Evolutionary conservation across 23 red algal species (phyloP), one percentile per base, ranked within the genome.

Genomic region (Gracilaria domingensis): DNA sequence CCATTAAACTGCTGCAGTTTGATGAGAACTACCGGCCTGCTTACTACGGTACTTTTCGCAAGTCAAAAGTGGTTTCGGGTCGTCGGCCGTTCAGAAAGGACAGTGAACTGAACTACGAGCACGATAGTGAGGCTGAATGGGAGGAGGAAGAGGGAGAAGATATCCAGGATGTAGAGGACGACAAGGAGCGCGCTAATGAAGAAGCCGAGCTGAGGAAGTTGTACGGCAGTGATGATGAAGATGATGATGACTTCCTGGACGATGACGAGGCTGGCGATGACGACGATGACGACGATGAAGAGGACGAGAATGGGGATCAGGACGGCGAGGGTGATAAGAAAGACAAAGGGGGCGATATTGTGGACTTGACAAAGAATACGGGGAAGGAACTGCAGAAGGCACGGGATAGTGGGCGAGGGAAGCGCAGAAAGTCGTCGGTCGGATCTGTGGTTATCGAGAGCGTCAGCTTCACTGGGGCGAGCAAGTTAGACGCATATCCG

Each of bases 181-280:
- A 90, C 20, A 90, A 80, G 25, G 87, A 90, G 56, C 35, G 38
- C 18, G 87, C 76, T 12, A 80, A 18, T 44, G 87, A 90, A 45
- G 87, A 90, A 21, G 87, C 87, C 42, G 87, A 90, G 33, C 74
- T 90, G 12, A 64, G 54, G 21, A 66, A 80, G 33, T 53, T 90
- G 17, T 90, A 90, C 66, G 90, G 90, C n/a, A 86, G 90, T 93
- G 71, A 86, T 39, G 90, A 80, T 24, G 79, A 86, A 60, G 90
- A 84, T 18, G 79, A 86, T 61, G 90, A 80, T 39, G 90, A 85
- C 36, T 80, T 84, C 67, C 35, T 84, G 40, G 79, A 84, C 36
- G 90, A 86, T 77, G 79, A 85, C 33, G 90, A 79, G 24, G 34
- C 42, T 35, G 79, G 16, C 4, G 79, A 78, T 58, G 90, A 71